These are phyloP conservation scores for Metschnikowia sp. DNA, from an alignment of 805 yeast genomes.

Conservation along the genomic window DNA sequence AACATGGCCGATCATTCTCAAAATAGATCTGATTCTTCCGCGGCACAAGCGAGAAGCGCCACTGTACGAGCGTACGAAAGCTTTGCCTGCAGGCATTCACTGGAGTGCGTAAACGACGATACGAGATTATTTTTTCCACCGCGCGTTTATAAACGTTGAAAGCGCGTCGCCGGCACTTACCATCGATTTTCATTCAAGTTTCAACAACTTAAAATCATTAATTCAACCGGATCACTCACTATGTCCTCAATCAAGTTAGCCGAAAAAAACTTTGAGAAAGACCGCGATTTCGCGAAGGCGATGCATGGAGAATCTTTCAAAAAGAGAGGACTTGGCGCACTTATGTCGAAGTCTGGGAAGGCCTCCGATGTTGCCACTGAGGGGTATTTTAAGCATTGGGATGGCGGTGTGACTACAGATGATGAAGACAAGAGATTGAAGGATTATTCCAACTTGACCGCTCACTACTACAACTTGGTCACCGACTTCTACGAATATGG, in stretches of 20 bases:
- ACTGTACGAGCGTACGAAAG: constrained; percentile 7
- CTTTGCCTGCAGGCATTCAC: constrained; percentile 1
- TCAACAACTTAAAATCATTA: constrained; percentile 14
- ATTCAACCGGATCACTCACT: constrained; percentile 5
- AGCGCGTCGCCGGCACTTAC: background rate
- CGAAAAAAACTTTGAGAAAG: constrained; percentile 53
- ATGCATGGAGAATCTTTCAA: constrained; percentile 77
- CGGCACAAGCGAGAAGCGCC: background rate
- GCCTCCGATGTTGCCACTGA: constrained; percentile 79
- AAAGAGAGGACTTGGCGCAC: constrained; percentile 71
- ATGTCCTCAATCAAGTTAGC: constrained; percentile 30
- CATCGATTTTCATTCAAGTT: constrained; percentile 6
- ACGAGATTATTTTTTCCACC: constrained; percentile 12
- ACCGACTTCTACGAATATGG: constrained; percentile 99
- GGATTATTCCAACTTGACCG: constrained; percentile 88
- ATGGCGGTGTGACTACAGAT: constrained; percentile 73
- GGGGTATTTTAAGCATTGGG: constrained; percentile 97
- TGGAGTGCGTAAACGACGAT: constrained; percentile 16
- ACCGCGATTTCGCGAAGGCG: constrained; percentile 74
- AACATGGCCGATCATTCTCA: background rate
- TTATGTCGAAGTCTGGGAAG: constrained; percentile 63
- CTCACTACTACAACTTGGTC: constrained; percentile 93
- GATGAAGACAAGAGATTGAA: constrained; percentile 72
- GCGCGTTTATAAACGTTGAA: constrained; percentile 6
- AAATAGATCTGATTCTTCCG: background rate